Evolutionary conservation across 371 early-diverging fungal species (phyloP), one percentile per base, ranked within the genome.

Genomic region (Nematocida sp.): DNA sequence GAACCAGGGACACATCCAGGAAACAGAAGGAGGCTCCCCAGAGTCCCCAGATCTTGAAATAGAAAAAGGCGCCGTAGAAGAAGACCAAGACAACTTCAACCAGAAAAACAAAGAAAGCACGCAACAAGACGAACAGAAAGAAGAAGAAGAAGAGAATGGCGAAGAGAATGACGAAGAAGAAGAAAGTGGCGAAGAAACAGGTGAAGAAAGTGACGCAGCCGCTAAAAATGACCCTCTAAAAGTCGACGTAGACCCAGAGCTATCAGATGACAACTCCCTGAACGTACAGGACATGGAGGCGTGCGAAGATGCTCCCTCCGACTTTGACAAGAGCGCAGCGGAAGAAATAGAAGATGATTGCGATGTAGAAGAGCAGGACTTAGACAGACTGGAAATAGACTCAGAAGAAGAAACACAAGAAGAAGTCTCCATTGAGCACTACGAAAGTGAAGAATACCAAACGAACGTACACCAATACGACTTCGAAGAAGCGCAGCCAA

Each of bases 391-490:
- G 28, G 80, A 79, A 60, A 53, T 69, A 11, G 38, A 32, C 0
- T 61, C 68, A 63, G 75, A 32, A 45, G 75, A 71, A 9, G 45
- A 63, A 28, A 61, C 48, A 36, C 23, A 32, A 13, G 61, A 61
- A 38, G 61, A 71, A 32, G 45, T 71, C 35, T 71, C 75, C 0
- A 61, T 71, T 49, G 76, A 66, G 5, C 55, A 80, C 26, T 82
- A 82, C 53, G 80, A 80, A 20, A 78, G 79, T 30, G 76, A 67
- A 66, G 80, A 80, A 38, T 65, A 49, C 30, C 59, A 67, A 32
- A 57, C 57, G 13, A 77, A 77, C 45, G 23, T 28, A 16, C 54
- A 77, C 26, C 66, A 77, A 26, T 63, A 79, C 56, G 64, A 71
- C 32, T 42, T 66, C 30, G 81, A 55, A 48, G 57, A 78, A n/a